A percentile compares a stretch with the other conserved stretches of the same genome.
These are phyloP conservation scores for Yarrowia sp. DNA, from an alignment of 805 yeast species.

Conservation along the genomic window DNA sequence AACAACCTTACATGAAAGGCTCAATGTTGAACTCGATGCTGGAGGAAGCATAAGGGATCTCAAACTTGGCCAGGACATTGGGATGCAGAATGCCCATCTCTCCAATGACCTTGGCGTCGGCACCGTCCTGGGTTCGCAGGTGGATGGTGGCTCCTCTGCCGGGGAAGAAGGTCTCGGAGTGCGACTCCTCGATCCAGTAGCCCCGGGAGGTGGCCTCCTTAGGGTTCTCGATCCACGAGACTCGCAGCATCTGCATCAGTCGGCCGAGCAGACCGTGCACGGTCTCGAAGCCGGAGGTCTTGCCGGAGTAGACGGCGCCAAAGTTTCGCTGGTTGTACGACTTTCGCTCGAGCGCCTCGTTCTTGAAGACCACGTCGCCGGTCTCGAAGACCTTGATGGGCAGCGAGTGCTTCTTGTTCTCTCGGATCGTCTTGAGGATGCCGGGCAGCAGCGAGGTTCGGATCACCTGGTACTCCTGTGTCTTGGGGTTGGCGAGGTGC, in stretches of 20 bases:
- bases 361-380: slow-evolving; percentile 91
- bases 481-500: slow-evolving; percentile 92
- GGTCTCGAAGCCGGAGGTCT: slow-evolving; percentile 89
- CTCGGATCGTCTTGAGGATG: slow-evolving; percentile 87
- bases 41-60: slow-evolving; percentile 89
- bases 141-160: slow-evolving; percentile 93
- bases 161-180: slow-evolving; percentile 63
- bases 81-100: slow-evolving; percentile 94
- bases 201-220: slow-evolving; percentile 59
- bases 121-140: slow-evolving; percentile 57
- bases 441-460: slow-evolving; percentile 95
- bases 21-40: slow-evolving; percentile 87
- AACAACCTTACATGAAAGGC: slow-evolving; percentile 55
- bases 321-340: slow-evolving; percentile 92
- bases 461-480: slow-evolving; percentile 94
- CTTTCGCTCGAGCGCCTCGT: slow-evolving; percentile 75
- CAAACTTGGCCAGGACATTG: slow-evolving; percentile 80
- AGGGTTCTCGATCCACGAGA: slow-evolving; percentile 61
- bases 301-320: slow-evolving; percentile 93
- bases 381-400: slow-evolving; percentile 94
- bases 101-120: slow-evolving; percentile 52
- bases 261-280: slow-evolving; percentile 94
- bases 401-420: slow-evolving; percentile 90
- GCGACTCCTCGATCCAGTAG: slow-evolving; percentile 43
- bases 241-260: slow-evolving; percentile 92